Evolutionary conservation across 805 yeast genomes (phyloP).

Genomic region (Ogataea kodamae): DNA sequence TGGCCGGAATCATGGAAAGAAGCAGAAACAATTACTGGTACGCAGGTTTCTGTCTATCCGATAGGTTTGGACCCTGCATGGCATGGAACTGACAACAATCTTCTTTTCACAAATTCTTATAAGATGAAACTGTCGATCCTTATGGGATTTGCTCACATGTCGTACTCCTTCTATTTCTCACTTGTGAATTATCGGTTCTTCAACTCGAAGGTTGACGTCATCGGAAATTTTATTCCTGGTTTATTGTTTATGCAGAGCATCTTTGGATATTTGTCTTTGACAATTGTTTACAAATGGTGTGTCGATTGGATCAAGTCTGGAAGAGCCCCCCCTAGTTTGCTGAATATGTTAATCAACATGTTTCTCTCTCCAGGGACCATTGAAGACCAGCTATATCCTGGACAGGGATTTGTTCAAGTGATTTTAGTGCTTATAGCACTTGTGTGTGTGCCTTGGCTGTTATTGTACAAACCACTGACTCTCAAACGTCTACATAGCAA

Average conservation of each 20-base stretch:
- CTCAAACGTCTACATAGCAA: constrained; percentile 43
- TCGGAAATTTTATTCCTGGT: constrained; percentile 74
- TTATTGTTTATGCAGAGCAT: constrained; percentile 72
- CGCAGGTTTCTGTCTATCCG: constrained; percentile 49
- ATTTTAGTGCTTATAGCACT: constrained; percentile 55
- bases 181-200: constrained; percentile 58
- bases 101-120: constrained; percentile 67
- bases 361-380: constrained; percentile 68
- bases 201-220: constrained; percentile 57
- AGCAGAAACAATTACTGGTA: constrained; percentile 48
- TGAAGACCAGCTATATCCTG: constrained; percentile 62
- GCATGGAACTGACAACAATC: constrained; percentile 77
- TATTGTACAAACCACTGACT: constrained; percentile 59
- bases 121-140: constrained; percentile 74
- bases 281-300: constrained; percentile 71
- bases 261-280: constrained; percentile 65
- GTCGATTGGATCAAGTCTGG: constrained; percentile 64
- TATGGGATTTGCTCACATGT: constrained; percentile 75
- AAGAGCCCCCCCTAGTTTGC: constrained; percentile 66
- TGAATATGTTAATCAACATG: constrained; percentile 75
- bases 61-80: constrained; percentile 70
- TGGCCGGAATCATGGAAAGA: constrained; percentile 54
- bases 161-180: constrained; percentile 66
- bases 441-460: constrained; percentile 72
- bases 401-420: constrained; percentile 61